phyloP scores from a whole-genome alignment of 2,329 filamentous ascomycete species.

The Aspergillus bombycis region DNA sequence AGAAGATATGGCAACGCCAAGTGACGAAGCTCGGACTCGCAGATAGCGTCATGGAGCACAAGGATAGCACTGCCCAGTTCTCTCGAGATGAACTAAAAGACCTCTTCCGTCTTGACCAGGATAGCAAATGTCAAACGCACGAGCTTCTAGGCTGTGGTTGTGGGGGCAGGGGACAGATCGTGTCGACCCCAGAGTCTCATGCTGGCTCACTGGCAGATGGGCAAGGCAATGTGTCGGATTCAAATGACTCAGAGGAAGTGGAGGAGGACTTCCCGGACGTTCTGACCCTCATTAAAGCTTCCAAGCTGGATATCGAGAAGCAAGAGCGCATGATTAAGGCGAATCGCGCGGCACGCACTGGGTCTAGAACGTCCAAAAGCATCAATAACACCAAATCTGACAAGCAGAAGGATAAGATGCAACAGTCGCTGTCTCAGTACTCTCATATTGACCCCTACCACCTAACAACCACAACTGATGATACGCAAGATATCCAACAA shows the following conservation, averaged over 20 bases:
- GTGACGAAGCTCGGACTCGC: conserved; percentile 71
- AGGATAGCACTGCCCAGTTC: conserved; percentile 62
- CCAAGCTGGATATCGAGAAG: conserved; percentile 41
- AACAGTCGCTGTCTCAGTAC: conserved; percentile 48
- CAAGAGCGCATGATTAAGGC: conserved; percentile 33
- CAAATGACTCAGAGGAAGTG: conserved; percentile 18
- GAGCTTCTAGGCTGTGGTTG: conserved; percentile 67
- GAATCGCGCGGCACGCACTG: neutral
- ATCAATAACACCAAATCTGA: conserved; percentile 8
- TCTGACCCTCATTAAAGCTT: conserved; percentile 43
- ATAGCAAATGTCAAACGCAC: conserved; percentile 67
- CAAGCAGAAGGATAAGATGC: conserved; percentile 41
- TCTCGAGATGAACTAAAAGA: conserved; percentile 68
- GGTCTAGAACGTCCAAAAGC: neutral
- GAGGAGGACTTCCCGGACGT: conserved; percentile 33
- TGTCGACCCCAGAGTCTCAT: neutral
- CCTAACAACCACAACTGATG: conserved; percentile 21
- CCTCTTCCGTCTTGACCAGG: conserved; percentile 67
- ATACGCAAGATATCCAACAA: conserved; percentile 24
- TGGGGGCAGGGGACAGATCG: conserved; percentile 53
- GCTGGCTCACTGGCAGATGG: conserved; percentile 1
- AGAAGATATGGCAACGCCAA: conserved; percentile 76
- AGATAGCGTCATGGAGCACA: conserved; percentile 71
- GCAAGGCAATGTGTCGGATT: conserved; percentile 4
- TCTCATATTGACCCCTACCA: conserved; percentile 45